Conservation (phyloP, 2,329 filamentous ascomycete species). For the Byssoonygena ceratinophila region DNA sequence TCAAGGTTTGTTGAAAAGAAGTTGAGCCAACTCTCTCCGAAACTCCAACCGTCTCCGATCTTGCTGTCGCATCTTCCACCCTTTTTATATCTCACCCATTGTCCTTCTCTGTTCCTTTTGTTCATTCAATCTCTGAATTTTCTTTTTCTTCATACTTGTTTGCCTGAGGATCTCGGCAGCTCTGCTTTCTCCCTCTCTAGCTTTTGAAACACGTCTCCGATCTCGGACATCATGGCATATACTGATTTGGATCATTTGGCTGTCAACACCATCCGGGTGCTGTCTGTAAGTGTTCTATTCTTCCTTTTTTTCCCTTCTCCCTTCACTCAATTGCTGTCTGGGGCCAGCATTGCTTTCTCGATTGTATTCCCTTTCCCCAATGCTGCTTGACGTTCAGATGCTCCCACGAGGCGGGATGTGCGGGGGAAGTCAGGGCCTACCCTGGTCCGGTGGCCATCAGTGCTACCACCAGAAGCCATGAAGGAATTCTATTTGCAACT, state of each 20-base stretch:
- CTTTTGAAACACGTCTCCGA: background rate
- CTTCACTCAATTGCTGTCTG: background rate
- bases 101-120: background rate
- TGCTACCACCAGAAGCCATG: background rate
- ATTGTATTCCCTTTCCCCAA: background rate
- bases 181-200: background rate
- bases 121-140: background rate
- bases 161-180: background rate
- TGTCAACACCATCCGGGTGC: constrained; percentile 94
- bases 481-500: background rate
- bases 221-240: constrained; percentile 62
- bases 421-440: background rate
- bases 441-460: background rate
- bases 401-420: background rate
- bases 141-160: background rate
- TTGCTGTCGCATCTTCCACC: background rate
- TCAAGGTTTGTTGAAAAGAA: background rate
- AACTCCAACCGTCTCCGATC: background rate
- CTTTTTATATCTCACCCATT: background rate
- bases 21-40: background rate
- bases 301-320: background rate
- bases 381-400: background rate
- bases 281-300: constrained; percentile 62
- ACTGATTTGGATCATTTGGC: constrained; percentile 76
- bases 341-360: background rate